Conservation (phyloP, 352 stramenopile species). For the Halophytophthora batemanensis region DNA sequence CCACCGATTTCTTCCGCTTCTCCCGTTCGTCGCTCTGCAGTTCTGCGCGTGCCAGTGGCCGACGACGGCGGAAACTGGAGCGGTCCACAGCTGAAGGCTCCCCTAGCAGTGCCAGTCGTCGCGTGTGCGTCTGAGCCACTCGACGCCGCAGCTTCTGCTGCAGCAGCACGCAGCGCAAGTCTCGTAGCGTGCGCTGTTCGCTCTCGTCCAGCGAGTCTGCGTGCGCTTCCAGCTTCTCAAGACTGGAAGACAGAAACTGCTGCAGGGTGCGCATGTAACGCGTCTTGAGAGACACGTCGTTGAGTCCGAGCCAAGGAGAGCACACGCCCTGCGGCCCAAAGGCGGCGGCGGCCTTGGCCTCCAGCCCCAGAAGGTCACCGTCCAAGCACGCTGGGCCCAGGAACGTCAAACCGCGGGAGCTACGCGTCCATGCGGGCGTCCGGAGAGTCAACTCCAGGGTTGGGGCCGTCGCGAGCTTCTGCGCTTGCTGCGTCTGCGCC, state of each 20-base stretch:
- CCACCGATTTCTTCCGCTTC: conserved; percentile 79
- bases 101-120: conserved; percentile 58
- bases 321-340: conserved; percentile 65
- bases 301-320: conserved; percentile 58
- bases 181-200: conserved; percentile 49
- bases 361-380: conserved; percentile 59
- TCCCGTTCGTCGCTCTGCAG: conserved; percentile 70
- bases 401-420: conserved; percentile 46
- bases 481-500: no score
- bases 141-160: conserved; percentile 70
- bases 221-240: conserved; percentile 58
- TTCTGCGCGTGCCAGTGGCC: conserved; percentile 56
- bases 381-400: conserved; percentile 65
- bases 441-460: conserved; percentile 32
- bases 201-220: conserved; percentile 27
- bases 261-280: conserved; percentile 71
- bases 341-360: conserved; percentile 40
- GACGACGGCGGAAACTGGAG: conserved; percentile 70
- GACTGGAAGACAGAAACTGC: conserved; percentile 57
- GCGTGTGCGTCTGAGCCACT: conserved; percentile 59
- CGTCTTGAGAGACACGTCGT: conserved; percentile 72
- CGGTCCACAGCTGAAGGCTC: conserved; percentile 66
- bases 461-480: conserved; percentile 11
- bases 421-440: conserved; percentile 66
- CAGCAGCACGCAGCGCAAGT: conserved; percentile 67